Evolutionary conservation across 2,329 filamentous ascomycete genomes (phyloP), one percentile per base, ranked within the genome.

Genomic region (Phialophora expanda): DNA sequence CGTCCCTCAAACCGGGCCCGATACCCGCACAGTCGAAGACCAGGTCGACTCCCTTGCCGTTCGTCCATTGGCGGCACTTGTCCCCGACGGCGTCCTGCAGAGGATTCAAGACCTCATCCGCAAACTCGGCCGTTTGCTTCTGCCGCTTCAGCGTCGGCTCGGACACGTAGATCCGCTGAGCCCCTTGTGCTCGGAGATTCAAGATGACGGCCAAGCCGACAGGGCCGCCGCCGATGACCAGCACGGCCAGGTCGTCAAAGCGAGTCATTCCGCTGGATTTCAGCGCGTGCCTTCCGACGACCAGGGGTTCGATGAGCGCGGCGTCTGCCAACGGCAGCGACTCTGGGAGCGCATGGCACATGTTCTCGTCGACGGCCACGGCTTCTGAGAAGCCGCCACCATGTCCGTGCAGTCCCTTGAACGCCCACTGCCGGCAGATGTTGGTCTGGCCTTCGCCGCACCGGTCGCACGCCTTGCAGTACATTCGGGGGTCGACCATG

Each of bases 11-110:
- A 0, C 69, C 76, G 34, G 68, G 67, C 55, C 72, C 71, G 12
- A 74, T 68, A 2, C 76, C 75, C 6, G 76, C 75, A 65, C 74
- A 75, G 65, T 78, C 75, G 48, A 77, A 76, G 3, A 74, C 74
- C 6, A 76, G 61, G 65, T 76, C 73, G 0, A 75, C 73, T 14
- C 74, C 75, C 56, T 72, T 70, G 1, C 74, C 74, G 34, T 59
- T 59, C 4, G 74, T 76, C 24, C 74, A 24, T 20, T 73, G 71
- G 17, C 70, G 66, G 32, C 73, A 75, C 22, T 51, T 68, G 0
- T 70, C 71, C 5, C 67, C 75, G 26, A 78, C 67, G 30, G 63
- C 41, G 6, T 56, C 63, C 3, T 20, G 28, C 54, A 32, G 30
- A 7, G 63, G 66, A 34, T 66, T 46, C n/a, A 61, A 34, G 9